A percentile compares a stretch with the other conserved stretches of the same genome.
Evolutionary conservation across 768 basidiomycete species (phyloP).

Genomic region (Flagelloscypha sp.): DNA sequence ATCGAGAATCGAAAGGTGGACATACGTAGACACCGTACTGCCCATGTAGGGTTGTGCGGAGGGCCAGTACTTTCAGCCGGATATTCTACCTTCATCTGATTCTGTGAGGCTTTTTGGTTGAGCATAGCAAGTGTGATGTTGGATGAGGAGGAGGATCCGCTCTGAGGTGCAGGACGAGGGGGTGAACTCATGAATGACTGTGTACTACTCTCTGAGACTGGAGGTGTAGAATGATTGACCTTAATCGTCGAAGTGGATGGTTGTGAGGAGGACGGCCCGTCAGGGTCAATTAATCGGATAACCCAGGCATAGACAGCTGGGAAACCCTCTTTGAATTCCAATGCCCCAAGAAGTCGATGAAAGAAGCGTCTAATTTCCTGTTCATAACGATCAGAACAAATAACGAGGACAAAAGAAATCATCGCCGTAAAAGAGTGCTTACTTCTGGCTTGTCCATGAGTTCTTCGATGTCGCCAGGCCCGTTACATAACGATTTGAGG

Average conservation of each 20-base stretch:
- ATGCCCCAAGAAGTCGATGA: constrained; percentile 57
- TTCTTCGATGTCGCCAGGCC: constrained; percentile 28
- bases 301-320: constrained; percentile 48
- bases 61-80: constrained; percentile 39
- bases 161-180: constrained; percentile 15
- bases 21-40: constrained; percentile 45
- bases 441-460: constrained; percentile 31
- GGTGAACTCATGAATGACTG: constrained; percentile 12
- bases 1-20: constrained; percentile 5
- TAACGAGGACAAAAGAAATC: background rate
- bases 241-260: constrained; percentile 10
- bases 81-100: constrained; percentile 36
- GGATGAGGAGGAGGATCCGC: constrained; percentile 27
- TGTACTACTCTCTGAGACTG: constrained; percentile 1
- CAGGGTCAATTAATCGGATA: constrained; percentile 45
- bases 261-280: constrained; percentile 16
- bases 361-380: constrained; percentile 54
- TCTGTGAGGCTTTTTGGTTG: constrained; percentile 47
- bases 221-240: constrained; percentile 7
- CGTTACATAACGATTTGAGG: constrained; percentile 46
- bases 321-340: constrained; percentile 51
- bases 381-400: constrained; percentile 5
- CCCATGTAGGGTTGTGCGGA: constrained; percentile 50
- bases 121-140: constrained; percentile 32
- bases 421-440: constrained; percentile 7